Evolutionary conservation across 2,329 filamentous ascomycete genomes (phyloP), one percentile per base, ranked within the genome.

Genomic region (Xylariaceae sp.): DNA sequence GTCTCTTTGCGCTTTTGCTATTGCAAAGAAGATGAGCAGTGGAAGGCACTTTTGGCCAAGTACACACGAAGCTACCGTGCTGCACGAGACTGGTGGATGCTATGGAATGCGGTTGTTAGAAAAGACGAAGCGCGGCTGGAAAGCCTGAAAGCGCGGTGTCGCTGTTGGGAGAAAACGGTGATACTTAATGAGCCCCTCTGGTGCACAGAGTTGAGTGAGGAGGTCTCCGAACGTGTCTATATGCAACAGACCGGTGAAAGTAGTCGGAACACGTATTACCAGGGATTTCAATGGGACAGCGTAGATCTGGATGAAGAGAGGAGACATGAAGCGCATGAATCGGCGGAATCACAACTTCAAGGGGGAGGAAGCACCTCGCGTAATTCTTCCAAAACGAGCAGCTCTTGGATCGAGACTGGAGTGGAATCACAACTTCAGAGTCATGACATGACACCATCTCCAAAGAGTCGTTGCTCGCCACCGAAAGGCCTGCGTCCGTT

Each of bases 1-100:
- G 64, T 67, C 15, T 62, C 63, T 13, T 55, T 63, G 51, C 64
- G 66, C 39, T 69, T 70, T 56, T 69, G 67, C 56, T 63, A 55
- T 61, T 67, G 67, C 53, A 30, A 54, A 39, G 68, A 70, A 51
- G 67, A 70, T 50, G 65, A 66, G 59, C 64, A 67, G 58, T 70
- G 68, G 68, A 70, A 70, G 54, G 57, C 58, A 10, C 49, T 70
- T 44, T 59, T 70, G 39, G 66, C 56, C 23, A 56, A 45, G n/a
- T 55, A 66, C 23, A 63, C 64, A 56, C 60, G 58, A 39, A 48
- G n/a, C 15, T 61, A 65, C 41, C 59, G 48, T 7, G 53, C 58
- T 9, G 65, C 64, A 35, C 63, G 64, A 17, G 67, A 69, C 51
- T 70, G 68, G 67, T 70, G 67, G 67, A 50, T 61, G 3, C 45